Evolutionary conservation across 1,139 yeast species (phyloP).

Genomic region (Sporopachydermia cereana): DNA sequence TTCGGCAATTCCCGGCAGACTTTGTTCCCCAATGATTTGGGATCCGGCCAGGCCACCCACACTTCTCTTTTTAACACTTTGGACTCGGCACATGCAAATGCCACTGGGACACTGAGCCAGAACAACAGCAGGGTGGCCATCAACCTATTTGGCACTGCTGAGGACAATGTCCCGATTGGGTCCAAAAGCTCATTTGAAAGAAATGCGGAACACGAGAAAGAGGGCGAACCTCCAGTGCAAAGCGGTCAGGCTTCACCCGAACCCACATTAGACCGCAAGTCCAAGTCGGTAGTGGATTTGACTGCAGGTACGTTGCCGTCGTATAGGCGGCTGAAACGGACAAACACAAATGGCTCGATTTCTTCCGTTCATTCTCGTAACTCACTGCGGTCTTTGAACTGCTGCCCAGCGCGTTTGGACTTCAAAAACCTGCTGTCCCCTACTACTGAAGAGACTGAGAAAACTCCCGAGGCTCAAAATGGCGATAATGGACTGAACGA

Average conservation of each 20-base stretch:
- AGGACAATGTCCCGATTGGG: constrained; percentile 4
- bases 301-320: background rate
- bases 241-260: background rate
- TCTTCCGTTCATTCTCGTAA: constrained; percentile 14
- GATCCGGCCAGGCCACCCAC: too few relatives aligned
- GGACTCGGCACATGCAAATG: background rate
- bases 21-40: too few relatives aligned
- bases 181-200: background rate
- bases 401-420: background rate
- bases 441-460: background rate
- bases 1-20: too few relatives aligned
- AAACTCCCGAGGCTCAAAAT: background rate
- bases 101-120: too few relatives aligned
- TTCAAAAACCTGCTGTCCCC: constrained; percentile 4
- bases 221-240: background rate
- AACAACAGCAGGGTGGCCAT: background rate
- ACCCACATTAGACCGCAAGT: background rate
- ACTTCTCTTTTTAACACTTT: too few relatives aligned
- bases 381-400: constrained; percentile 20
- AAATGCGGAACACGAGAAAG: background rate
- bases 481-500: background rate
- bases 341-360: constrained; percentile 12
- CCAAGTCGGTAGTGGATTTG: background rate
- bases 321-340: background rate
- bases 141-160: background rate